phyloP scores from a whole-genome alignment of 164 flowering plant species.

The Houttuynia cordata region DNA sequence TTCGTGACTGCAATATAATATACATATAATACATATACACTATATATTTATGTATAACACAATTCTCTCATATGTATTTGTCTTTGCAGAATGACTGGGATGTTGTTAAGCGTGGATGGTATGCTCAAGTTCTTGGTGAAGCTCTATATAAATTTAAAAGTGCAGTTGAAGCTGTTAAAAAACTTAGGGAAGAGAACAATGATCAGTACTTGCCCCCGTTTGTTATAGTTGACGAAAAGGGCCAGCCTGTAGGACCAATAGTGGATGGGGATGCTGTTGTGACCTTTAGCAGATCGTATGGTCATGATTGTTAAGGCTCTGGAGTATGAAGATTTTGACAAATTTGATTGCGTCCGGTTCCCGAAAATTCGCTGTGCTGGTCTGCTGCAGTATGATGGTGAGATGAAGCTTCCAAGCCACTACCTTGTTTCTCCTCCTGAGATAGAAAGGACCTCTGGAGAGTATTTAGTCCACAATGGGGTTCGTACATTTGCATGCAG shows the following conservation, averaged over 20 bases:
- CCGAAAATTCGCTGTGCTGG: conserved; percentile 96
- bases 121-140: conserved; percentile 98
- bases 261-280: conserved; percentile 98
- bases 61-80: no score
- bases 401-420: conserved; percentile 69
- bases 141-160: conserved; percentile 78
- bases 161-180: conserved; percentile 87
- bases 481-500: conserved; percentile 96
- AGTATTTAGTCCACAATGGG: conserved; percentile 81
- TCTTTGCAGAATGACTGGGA: conserved; percentile 78
- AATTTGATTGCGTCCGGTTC: conserved; percentile 76
- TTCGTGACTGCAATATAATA: no score
- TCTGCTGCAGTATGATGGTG: conserved; percentile 98
- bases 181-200: conserved; percentile 45
- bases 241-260: conserved; percentile 79
- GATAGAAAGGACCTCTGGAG: conserved; percentile 97
- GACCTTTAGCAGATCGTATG: conserved; percentile 92
- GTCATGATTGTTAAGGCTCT: conserved; percentile 90
- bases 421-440: conserved; percentile 95
- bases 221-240: conserved; percentile 82
- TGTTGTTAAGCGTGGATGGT: conserved; percentile 95
- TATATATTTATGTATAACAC: no score
- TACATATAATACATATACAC: no score
- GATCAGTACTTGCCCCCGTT: conserved; percentile 92
- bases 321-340: conserved; percentile 80